Conservation (phyloP, 176 grass and related monocot genomes). For the Aegilops umbellulata region DNA sequence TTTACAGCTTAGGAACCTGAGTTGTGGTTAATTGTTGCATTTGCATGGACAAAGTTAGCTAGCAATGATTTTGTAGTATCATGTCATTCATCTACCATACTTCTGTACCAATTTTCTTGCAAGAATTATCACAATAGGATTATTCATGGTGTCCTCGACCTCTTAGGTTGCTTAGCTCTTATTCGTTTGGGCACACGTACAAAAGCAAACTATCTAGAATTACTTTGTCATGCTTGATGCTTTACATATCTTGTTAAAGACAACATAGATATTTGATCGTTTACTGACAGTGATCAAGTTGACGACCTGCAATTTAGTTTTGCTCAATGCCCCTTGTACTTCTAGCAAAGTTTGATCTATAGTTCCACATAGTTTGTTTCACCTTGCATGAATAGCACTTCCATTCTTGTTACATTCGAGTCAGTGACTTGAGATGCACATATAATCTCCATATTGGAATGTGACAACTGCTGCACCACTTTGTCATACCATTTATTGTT, state of each 20-base stretch:
- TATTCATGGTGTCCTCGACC: not conserved
- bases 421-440: not conserved
- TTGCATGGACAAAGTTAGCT: not conserved
- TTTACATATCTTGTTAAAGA: not conserved
- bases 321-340: not conserved
- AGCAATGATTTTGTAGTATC: not conserved
- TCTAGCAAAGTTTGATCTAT: not conserved
- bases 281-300: not conserved
- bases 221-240: not conserved
- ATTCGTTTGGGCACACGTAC: not conserved
- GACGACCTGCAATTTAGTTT: not conserved
- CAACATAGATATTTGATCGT: not conserved
- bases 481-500: not conserved
- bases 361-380: not conserved
- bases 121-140: not conserved
- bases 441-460: not conserved
- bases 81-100: not conserved
- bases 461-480: not conserved
- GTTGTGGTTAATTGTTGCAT: conserved; percentile 14
- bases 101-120: not conserved
- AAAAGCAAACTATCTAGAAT: not conserved
- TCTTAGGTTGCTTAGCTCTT: not conserved
- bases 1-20: not conserved
- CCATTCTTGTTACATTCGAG: not conserved
- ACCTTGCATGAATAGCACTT: not conserved